Percentiles rank a stretch among this genome's conserved stretches.
phyloP scores from a whole-genome alignment of 1,284 basidiomycete genomes.

The Microbotryomycetes sp. region DNA sequence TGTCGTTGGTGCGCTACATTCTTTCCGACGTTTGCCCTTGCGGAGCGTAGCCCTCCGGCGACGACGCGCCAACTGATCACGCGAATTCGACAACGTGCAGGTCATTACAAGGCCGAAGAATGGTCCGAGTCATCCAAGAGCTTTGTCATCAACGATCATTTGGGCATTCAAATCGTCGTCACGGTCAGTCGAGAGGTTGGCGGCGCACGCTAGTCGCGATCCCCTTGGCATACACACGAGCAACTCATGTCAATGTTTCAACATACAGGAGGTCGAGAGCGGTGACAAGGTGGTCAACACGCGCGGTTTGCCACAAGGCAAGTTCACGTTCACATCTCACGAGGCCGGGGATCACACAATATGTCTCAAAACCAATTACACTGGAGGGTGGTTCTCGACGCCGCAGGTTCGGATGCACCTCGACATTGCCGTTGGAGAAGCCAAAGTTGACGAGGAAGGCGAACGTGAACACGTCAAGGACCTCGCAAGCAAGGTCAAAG shows the following conservation, averaged over 20 bases:
- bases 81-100: too few relatives aligned
- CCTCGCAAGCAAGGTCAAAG: constrained; percentile 74
- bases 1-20: constrained; percentile 66
- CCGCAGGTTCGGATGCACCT: constrained; percentile 91
- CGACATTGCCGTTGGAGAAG: constrained; percentile 58
- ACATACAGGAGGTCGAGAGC: constrained; percentile 62
- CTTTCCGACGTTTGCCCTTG: background rate
- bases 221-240: background rate
- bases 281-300: constrained; percentile 75
- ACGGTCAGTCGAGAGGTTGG: constrained; percentile 52
- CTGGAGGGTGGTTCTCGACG: constrained; percentile 70
- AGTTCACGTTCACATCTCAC: constrained; percentile 95
- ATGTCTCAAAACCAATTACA: constrained; percentile 82
- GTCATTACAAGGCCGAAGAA: constrained; percentile 85
- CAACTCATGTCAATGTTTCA: background rate
- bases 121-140: constrained; percentile 67
- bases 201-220: background rate
- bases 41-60: background rate
- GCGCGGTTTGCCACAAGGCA: constrained; percentile 76
- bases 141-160: constrained; percentile 65
- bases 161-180: constrained; percentile 86
- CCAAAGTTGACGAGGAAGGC: constrained; percentile 37
- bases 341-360: constrained; percentile 95
- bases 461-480: constrained; percentile 82
- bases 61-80: too few relatives aligned